Evolutionary conservation across 1,139 yeast species (phyloP).

Genomic region (Scheffersomyces illinoinensis): DNA sequence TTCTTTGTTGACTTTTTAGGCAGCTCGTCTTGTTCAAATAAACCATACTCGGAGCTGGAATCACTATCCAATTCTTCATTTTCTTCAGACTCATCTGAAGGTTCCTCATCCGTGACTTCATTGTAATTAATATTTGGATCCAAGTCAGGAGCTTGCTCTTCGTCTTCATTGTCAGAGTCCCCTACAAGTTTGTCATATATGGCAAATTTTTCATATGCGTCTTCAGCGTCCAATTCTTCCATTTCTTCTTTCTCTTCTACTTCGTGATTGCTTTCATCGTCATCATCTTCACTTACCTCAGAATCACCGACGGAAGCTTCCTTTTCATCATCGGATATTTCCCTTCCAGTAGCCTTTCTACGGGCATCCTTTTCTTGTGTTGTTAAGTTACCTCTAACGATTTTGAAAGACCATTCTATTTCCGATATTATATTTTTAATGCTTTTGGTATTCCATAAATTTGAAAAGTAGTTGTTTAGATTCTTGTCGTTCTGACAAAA

Average conservation of each 20-base stretch:
- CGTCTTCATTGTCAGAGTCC: constrained; percentile 55
- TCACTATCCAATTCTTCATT: constrained; percentile 17
- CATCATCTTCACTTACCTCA: constrained; percentile 12
- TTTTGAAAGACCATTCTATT: constrained; percentile 58
- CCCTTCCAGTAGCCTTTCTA: constrained; percentile 26
- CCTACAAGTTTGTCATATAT: constrained; percentile 56
- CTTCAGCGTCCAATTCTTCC: constrained; percentile 24
- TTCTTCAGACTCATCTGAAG: constrained; percentile 34
- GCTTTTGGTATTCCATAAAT: constrained; percentile 57
- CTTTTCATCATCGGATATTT: constrained; percentile 11
- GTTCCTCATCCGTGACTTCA: constrained; percentile 64
- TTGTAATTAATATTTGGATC: constrained; percentile 54
- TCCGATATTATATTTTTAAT: constrained; percentile 48
- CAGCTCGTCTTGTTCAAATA: constrained; percentile 29
- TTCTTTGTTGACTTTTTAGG: constrained; percentile 11
- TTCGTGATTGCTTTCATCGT: constrained; percentile 13
- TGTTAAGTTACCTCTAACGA: constrained; percentile 60
- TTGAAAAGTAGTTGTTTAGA: constrained; percentile 51
- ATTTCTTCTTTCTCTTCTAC: constrained; percentile 14
- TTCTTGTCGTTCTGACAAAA: constrained; percentile 43
- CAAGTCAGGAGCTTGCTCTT: constrained; percentile 26
- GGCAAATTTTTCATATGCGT: constrained; percentile 31
- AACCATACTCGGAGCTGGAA: constrained; percentile 39
- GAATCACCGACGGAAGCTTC: constrained; percentile 7
- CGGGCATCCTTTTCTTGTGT: constrained; percentile 40